phyloP scores from a whole-genome alignment of 306 rosid species.

The Begonia fuchsioides region DNA sequence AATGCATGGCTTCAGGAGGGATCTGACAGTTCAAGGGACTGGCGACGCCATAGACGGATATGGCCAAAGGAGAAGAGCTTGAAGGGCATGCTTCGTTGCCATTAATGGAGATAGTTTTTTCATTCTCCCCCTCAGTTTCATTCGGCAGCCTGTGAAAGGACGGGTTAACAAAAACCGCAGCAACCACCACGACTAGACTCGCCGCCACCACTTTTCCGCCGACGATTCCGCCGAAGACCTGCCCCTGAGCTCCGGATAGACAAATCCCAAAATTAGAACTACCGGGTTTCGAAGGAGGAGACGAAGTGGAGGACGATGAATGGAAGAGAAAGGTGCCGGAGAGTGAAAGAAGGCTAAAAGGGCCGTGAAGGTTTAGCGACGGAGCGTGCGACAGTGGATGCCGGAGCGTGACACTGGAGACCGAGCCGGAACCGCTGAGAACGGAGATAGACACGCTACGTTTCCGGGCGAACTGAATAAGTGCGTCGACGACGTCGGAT shows the following conservation, averaged over 20 bases:
- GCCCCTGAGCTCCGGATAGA: conserved; percentile 24
- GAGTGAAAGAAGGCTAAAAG: conserved; percentile 18
- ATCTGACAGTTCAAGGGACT: background rate
- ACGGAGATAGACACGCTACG: conserved; percentile 17
- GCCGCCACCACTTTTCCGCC: conserved; percentile 34
- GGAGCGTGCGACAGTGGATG: conserved; percentile 11
- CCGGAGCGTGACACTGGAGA: conserved; percentile 23
- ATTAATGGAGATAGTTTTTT: background rate
- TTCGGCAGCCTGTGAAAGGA: conserved; percentile 10
- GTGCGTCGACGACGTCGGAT: conserved; percentile 23
- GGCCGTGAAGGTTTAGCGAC: conserved; percentile 16
- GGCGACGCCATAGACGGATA: background rate
- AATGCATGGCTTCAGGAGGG: background rate
- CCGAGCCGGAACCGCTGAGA: conserved; percentile 24
- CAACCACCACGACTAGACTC: conserved; percentile 21
- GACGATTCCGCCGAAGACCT: conserved; percentile 44
- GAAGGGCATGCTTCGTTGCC: background rate
- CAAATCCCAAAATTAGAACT: conserved; percentile 23
- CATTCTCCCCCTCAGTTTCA: background rate
- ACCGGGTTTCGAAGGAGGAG: background rate
- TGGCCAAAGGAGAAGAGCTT: background rate
- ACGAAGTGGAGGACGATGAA: background rate
- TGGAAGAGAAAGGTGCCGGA: conserved; percentile 14
- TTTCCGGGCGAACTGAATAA: conserved; percentile 19
- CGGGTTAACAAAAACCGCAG: conserved; percentile 15